Conservation (phyloP, 768 basidiomycete genomes). For the Tricholoma saponaceum region DNA sequence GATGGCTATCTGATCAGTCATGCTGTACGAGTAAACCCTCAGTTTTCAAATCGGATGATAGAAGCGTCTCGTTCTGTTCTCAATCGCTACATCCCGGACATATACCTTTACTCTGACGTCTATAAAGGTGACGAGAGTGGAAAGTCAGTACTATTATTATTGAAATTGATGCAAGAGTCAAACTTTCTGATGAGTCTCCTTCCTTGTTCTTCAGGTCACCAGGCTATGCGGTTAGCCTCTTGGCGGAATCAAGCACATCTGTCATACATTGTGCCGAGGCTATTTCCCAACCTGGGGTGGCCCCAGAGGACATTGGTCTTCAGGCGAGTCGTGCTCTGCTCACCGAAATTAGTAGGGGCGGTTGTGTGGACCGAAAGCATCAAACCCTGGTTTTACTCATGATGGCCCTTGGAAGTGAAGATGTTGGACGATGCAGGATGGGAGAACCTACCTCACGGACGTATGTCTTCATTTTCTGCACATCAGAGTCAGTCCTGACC, state of each 20-base stretch:
- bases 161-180: background rate
- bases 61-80: slow-evolving; percentile 89
- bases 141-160: slow-evolving; percentile 56
- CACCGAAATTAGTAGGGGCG: slow-evolving; percentile 73
- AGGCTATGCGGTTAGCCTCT: slow-evolving; percentile 86
- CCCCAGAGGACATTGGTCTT: slow-evolving; percentile 91
- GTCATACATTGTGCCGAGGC: slow-evolving; percentile 87
- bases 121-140: slow-evolving; percentile 98
- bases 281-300: slow-evolving; percentile 73
- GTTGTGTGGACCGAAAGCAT: slow-evolving; percentile 88
- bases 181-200: background rate
- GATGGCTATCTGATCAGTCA: slow-evolving; percentile 49
- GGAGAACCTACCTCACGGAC: slow-evolving; percentile 78
- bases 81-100: slow-evolving; percentile 96
- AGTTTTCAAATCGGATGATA: slow-evolving; percentile 97
- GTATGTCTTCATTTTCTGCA: slow-evolving; percentile 39
- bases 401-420: slow-evolving; percentile 97
- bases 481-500: slow-evolving; percentile 4
- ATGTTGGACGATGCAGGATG: slow-evolving; percentile 88
- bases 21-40: slow-evolving; percentile 93
- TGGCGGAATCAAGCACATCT: slow-evolving; percentile 90
- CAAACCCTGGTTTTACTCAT: slow-evolving; percentile 81
- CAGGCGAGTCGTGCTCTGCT: slow-evolving; percentile 77
- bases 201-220: slow-evolving; percentile 63
- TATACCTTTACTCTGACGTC: slow-evolving; percentile 97